Base-by-base conservation (phyloP, 148 eudicot species). In the Amaranthus palmeri region DNA sequence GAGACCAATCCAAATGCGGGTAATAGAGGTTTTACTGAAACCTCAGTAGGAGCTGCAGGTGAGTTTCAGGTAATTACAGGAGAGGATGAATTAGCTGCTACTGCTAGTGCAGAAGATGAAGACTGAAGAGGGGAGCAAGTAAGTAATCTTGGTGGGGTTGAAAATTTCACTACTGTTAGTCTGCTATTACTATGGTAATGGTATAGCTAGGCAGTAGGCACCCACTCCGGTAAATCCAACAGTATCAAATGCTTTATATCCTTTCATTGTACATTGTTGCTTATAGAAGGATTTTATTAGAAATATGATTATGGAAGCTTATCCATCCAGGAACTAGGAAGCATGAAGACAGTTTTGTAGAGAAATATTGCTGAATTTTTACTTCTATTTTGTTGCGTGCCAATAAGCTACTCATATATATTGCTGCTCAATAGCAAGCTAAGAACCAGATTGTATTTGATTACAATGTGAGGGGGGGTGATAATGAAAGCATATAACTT, bases 1-100 rank as follows among this genome's bases (percentile, higher is more conserved):
- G 88, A 78, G 65, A 59, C 79, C 12, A 74, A 72, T 17, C 58
- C 66, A 3, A 76, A 75, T 54, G 62, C 51, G 50, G 82, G 81
- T 44, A 64, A 71, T 65, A 65, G 36, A 48, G 71, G 44, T 12
- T 18, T 49, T 61, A 13, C 36, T 46, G 68, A 53, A 43, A 53
- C 41, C 60, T 60, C 66, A 7, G 42, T 54, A 54, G 63, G 58
- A 48, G 51, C 67, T 42, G 49, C 44, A 51, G 80, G 71, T 11
- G 76, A 68, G 12, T 78, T 78, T 67, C 81, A 72, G 63, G 74
- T 72, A 41, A 72, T 65, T 65, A 50, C 59, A n/a, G 76, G 7
- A 61, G 81, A 67, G 25, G 76, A 72, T 7, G 72, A 67, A 60
- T 17, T 18, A 25, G 36, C 36, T 25, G 36, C 36, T 25, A 25